Evolutionary conservation across 306 rosid genomes (phyloP).

Genomic region (Trifolium pratense): DNA sequence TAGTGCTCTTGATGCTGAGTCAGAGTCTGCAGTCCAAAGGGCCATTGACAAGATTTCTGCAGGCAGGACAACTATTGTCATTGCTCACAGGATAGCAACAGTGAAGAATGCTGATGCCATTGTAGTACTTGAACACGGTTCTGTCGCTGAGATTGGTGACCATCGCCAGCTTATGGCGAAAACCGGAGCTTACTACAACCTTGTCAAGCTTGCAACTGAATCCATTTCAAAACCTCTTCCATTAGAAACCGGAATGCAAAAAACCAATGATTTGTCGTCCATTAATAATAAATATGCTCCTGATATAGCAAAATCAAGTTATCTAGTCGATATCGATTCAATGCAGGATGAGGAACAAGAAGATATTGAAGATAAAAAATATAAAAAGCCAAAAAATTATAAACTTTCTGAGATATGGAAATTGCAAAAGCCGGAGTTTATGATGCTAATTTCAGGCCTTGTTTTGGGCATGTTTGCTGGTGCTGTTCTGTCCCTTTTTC

Average conservation of each 20-base stretch:
- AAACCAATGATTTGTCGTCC: conserved; percentile 46
- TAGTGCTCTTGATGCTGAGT: conserved; percentile 87
- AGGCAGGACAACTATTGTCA: conserved; percentile 79
- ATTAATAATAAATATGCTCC: conserved; percentile 42
- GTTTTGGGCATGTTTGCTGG: conserved; percentile 78
- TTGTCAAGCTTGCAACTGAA: conserved; percentile 78
- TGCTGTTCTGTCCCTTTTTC: conserved; percentile 77
- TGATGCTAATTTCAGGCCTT: conserved; percentile 63
- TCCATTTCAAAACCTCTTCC: conserved; percentile 48
- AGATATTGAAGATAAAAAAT: conserved; percentile 48
- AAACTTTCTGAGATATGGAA: conserved; percentile 67
- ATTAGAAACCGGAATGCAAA: conserved; percentile 36
- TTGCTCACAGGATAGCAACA: conserved; percentile 88
- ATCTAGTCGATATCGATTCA: conserved; percentile 37
- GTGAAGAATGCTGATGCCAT: conserved; percentile 71
- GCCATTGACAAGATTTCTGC: conserved; percentile 84
- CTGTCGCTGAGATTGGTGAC: conserved; percentile 73
- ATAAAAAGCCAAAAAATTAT: conserved; percentile 46
- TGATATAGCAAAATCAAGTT: conserved; percentile 49
- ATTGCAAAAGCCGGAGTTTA: conserved; percentile 70
- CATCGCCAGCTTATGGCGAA: conserved; percentile 77
- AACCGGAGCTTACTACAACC: conserved; percentile 71
- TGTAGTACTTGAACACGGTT: conserved; percentile 79
- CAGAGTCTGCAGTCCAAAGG: conserved; percentile 71
- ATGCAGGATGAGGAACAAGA: conserved; percentile 40